Conservation (phyloP, 345 rosid genomes). For the Crucihimalaya himalaica region DNA sequence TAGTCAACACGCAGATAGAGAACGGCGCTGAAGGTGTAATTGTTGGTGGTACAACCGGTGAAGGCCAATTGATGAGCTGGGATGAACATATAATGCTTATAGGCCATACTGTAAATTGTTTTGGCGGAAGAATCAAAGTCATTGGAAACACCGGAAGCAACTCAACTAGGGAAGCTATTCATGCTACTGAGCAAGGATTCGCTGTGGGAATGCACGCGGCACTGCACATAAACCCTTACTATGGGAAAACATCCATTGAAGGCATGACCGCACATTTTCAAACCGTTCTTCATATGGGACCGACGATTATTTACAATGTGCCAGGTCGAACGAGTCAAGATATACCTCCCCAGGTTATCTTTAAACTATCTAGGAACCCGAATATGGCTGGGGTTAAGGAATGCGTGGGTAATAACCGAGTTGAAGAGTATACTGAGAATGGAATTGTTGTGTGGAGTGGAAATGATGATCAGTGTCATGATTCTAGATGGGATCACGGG, state of each 20-base stretch:
- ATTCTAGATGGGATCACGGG: conserved; percentile 74
- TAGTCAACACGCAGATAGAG: conserved; percentile 69
- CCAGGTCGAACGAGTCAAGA: conserved; percentile 85
- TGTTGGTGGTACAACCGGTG: conserved; percentile 93
- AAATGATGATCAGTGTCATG: conserved; percentile 86
- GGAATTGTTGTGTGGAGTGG: conserved; percentile 88
- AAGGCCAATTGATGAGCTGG: conserved; percentile 96
- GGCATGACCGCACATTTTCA: conserved; percentile 77
- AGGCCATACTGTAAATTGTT: conserved; percentile 81
- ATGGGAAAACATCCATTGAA: conserved; percentile 82
- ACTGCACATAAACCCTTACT: conserved; percentile 92
- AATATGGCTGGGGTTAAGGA: conserved; percentile 83
- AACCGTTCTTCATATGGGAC: conserved; percentile 79
- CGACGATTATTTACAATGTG: conserved; percentile 80
- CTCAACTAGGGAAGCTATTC: conserved; percentile 88
- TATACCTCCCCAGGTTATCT: conserved; percentile 65
- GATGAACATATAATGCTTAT: conserved; percentile 95
- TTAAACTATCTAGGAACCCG: conserved; percentile 52
- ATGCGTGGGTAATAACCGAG: conserved; percentile 70
- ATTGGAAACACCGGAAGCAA: conserved; percentile 90
- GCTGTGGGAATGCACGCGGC: conserved; percentile 96
- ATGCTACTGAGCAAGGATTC: conserved; percentile 89
- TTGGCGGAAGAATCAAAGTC: conserved; percentile 72
- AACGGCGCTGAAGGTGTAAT: conserved; percentile 78
- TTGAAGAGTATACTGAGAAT: conserved; percentile 57